Evolutionary conservation across 305 asterid genomes (phyloP), one percentile per base, ranked within the genome.

Genomic region (Solanum hybrid): DNA sequence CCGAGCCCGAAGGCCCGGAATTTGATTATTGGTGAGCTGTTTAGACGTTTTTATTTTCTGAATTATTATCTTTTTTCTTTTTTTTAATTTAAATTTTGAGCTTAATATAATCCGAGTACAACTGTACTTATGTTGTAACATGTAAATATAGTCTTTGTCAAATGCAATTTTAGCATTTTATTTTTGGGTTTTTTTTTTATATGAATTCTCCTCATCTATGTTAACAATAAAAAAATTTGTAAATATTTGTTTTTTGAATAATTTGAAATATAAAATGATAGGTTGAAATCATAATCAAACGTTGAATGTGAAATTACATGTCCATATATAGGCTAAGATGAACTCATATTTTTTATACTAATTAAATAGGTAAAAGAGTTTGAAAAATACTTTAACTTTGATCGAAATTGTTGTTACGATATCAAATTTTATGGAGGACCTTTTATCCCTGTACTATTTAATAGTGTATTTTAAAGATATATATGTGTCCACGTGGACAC

Each of bases 1-100:
- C 91, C 90, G 91, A 90, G 12, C 91, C 91, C 45, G 91, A 90
- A 90, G 90, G 82, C 90, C 90, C 91, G 5, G 91, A 90, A 40
- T 66, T 75, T 32, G 91, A 87, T 66, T 90, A 87, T 26, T 90
- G 90, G 91, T 90, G 91, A 86, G 78, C 32, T 36, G 13, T 15
- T 77, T 51, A 4, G 66, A 1, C 31, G 22, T 38, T 79, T 60
- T 37, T 79, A 79, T 37, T 24, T 17, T 37, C 64, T 37, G 22
- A 37, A 38, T 79, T 79, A 79, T 79, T n/a, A 24, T 38, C 82
- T 77, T 4, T 2, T 76, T 7, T 27, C 9, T 35, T 77, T 77
- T 19, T n/a, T 19, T 9, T 4, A 66, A 78, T 56, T 56, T 56
- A 35, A 78, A 14, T 40, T 22, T 42, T 26, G 37, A 40, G 60